Evolutionary conservation across 1,284 basidiomycete genomes (phyloP).

Genomic region (Microbotryomycetes sp.): DNA sequence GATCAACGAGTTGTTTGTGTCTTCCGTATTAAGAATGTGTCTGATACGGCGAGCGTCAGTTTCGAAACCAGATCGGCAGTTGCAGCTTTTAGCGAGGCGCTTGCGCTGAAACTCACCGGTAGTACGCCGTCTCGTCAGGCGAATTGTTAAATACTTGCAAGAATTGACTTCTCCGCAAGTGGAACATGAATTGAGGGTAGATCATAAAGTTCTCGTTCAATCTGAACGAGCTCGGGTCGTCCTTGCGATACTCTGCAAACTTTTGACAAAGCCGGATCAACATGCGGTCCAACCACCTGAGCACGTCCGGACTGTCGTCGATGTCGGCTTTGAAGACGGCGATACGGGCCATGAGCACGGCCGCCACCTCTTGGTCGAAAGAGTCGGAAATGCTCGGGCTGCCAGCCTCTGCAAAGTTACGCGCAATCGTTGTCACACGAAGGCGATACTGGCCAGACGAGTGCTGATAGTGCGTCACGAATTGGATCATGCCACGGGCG

Average conservation of each 20-base stretch:
- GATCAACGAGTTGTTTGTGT: conserved; percentile 98
- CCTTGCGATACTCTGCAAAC: conserved; percentile 98
- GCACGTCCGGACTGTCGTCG: conserved; percentile 93
- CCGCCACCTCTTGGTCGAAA: conserved; percentile 97
- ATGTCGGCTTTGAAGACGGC: conserved; percentile 99
- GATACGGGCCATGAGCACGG: conserved; percentile 97
- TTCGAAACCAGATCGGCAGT: too few species aligned
- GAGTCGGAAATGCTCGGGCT: conserved; percentile 86
- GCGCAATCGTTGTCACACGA: conserved; percentile 91
- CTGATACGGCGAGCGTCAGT: too few species aligned
- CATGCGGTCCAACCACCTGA: conserved; percentile 98
- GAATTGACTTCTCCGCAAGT: conserved; percentile 93
- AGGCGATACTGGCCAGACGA: conserved; percentile 88
- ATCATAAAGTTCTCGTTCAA: conserved; percentile 95
- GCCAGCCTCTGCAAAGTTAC: conserved; percentile 94
- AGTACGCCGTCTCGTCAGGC: conserved; percentile 98
- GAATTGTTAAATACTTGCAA: conserved; percentile 99
- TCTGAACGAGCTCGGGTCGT: conserved; percentile 91
- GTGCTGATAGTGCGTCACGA: conserved; percentile 98
- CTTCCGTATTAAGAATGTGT: conserved; percentile 92
- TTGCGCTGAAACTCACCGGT: conserved; percentile 59
- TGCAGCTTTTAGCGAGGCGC: too few species aligned
- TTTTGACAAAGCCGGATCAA: conserved; percentile 97
- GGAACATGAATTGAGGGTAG: conserved; percentile 99
- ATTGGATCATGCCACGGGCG: conserved; percentile 92